Percentiles rank a stretch among this genome's conserved stretches.
Conservation (phyloP, 305 asterid species). For the Solanum hybrid region DNA sequence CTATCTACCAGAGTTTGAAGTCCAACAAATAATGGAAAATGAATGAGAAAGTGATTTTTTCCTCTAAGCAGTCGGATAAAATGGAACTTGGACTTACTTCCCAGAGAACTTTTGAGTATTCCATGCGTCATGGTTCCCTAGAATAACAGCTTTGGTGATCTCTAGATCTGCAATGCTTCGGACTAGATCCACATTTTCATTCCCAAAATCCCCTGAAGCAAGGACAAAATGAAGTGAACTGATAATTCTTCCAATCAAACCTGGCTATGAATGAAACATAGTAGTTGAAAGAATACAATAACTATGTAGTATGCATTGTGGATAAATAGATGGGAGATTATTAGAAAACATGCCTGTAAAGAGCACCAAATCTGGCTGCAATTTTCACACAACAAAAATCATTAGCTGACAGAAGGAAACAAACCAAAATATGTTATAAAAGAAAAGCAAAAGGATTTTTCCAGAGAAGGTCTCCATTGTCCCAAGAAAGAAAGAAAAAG, state of each 20-base stretch:
- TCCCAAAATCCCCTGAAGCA: slow-evolving; percentile 89
- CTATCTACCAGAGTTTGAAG: not conserved
- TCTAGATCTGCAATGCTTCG: slow-evolving; percentile 57
- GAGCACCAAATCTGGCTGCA: slow-evolving; percentile 95
- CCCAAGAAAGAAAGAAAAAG: not conserved
- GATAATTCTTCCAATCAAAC: not conserved
- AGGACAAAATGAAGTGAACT: slow-evolving; percentile 8
- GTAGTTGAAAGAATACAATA: not conserved
- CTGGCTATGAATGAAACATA: not conserved
- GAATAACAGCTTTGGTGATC: slow-evolving; percentile 63
- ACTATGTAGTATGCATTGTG: not conserved
- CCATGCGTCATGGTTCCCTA: slow-evolving; percentile 99
- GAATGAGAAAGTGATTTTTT: not conserved
- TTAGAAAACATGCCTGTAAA: slow-evolving; percentile 73
- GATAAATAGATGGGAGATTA: slow-evolving; percentile 5
- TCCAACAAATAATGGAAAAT: not conserved
- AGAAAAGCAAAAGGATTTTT: not conserved
- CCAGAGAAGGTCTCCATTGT: not conserved
- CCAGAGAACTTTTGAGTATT: slow-evolving; percentile 55
- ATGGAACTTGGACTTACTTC: slow-evolving; percentile 24
- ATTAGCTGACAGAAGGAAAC: slow-evolving; percentile 17
- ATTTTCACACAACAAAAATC: slow-evolving; percentile 16
- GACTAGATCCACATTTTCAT: slow-evolving; percentile 80
- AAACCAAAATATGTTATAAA: not conserved
- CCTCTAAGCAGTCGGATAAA: not conserved